A percentile compares a stretch with the other conserved stretches of the same genome.
Conservation (phyloP, 2,329 filamentous ascomycete species). For the Fusarium coicis region DNA sequence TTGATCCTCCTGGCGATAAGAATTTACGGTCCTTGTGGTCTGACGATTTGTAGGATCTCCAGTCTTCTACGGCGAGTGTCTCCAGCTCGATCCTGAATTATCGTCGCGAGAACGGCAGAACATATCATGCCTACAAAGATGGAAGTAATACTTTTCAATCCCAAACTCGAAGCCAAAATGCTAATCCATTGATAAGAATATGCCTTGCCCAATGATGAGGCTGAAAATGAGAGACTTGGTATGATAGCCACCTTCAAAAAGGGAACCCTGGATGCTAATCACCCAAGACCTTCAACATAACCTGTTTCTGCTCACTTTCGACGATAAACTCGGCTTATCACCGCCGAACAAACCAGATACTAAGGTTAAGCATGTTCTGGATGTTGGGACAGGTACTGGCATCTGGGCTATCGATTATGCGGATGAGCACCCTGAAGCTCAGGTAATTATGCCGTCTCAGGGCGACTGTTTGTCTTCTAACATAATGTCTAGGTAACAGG, state of each 20-base stretch:
- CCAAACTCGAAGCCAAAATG: accelerated
- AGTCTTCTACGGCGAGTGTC: background rate
- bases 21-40: background rate
- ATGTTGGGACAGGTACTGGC: slow-evolving; percentile 35
- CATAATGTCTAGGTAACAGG: slow-evolving; percentile 7
- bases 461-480: no score
- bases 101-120: slow-evolving; percentile 16
- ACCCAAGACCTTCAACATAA: slow-evolving; percentile 30
- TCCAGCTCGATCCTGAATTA: slow-evolving; percentile 15
- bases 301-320: slow-evolving; percentile 25
- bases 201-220: slow-evolving; percentile 32
- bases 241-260: background rate
- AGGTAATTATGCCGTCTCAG: background rate
- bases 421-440: slow-evolving; percentile 23
- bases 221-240: slow-evolving; percentile 31
- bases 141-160: background rate
- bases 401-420: slow-evolving; percentile 38
- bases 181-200: slow-evolving; percentile 7
- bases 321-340: slow-evolving; percentile 22
- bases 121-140: slow-evolving; percentile 19
- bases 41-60: background rate
- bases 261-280: background rate
- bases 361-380: slow-evolving; percentile 24
- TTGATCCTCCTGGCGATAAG: background rate
- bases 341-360: slow-evolving; percentile 23